phyloP scores from a whole-genome alignment of 2,329 filamentous ascomycete species.

The Paradendryphiella salina region DNA sequence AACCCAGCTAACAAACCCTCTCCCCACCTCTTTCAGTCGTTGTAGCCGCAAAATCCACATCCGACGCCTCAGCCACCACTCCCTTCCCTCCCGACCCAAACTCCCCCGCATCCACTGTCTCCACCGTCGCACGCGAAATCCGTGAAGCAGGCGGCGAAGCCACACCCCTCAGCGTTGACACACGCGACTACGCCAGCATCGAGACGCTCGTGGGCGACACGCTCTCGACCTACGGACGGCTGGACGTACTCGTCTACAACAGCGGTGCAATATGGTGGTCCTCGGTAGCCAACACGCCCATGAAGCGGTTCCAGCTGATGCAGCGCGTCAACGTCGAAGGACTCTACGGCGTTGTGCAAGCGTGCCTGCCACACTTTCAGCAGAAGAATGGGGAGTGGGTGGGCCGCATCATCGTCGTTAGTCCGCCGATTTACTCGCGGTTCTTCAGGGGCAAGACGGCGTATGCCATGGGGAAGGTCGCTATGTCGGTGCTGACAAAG shows the following conservation, averaged over 20 bases:
- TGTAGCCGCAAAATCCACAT: slow-evolving; percentile 75
- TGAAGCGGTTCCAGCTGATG: slow-evolving; percentile 71
- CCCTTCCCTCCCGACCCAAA: slow-evolving; percentile 78
- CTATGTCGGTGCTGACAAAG: slow-evolving; percentile 79
- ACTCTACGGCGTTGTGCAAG: slow-evolving; percentile 72
- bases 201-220: slow-evolving; percentile 62
- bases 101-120: slow-evolving; percentile 74
- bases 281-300: slow-evolving; percentile 70
- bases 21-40: slow-evolving; percentile 59
- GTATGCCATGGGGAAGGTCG: slow-evolving; percentile 77
- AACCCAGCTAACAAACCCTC: not conserved
- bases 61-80: slow-evolving; percentile 58
- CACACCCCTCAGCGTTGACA: slow-evolving; percentile 70
- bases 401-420: slow-evolving; percentile 75
- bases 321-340: slow-evolving; percentile 63
- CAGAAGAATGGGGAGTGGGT: slow-evolving; percentile 55
- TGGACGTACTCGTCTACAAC: slow-evolving; percentile 82
- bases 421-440: slow-evolving; percentile 80
- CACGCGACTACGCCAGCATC: slow-evolving; percentile 65
- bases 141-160: slow-evolving; percentile 64
- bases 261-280: slow-evolving; percentile 86
- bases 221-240: slow-evolving; percentile 60
- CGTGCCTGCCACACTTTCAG: slow-evolving; percentile 67
- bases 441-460: slow-evolving; percentile 86
- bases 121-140: slow-evolving; percentile 77